Base-by-base conservation (phyloP, 2,329 filamentous ascomycete genomes). In the Parascedosporium putredinis region DNA sequence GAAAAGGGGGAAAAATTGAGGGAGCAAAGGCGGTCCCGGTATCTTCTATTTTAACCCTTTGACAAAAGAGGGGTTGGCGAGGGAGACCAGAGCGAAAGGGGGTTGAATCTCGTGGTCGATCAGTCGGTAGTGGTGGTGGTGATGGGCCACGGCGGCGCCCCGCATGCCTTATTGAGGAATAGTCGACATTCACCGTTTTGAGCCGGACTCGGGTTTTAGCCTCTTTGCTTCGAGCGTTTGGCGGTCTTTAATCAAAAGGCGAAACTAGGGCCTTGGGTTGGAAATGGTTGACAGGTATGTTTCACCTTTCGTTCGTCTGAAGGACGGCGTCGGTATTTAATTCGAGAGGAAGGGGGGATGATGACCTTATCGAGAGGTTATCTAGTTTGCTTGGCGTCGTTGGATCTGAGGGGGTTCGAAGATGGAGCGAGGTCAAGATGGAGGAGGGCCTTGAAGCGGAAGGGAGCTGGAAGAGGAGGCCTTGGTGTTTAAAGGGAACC, bases 121-220 rank as follows among this genome's bases (percentile, higher is more conserved):
- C 27, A 20, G n/a, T n/a, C n/a, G n/a, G n/a, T n/a, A n/a, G n/a
- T n/a, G n/a, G n/a, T 20, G 36, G 18, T 40, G 36, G 18, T 40
- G 36, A 40, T 40, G 36, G 36, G 36, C 36, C n/a, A 20, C 36
- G 18, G 36, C n/a, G 36, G 9, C 27, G 27, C 36, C 36, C 36
- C 36, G 36, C 36, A 40, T 40, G 36, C 36, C 36, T 40, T 40
- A 40, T 40, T 40, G 36, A 18, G 36, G 36, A 40, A 40, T 40
- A 20, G 36, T 40, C 36, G 36, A 40, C 36, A 40, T 40, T 20
- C 36, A 40, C 36, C n/a, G 36, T 40, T 40, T 40, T 18, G 36
- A 40, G 36, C n/a, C 36, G 36, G 36, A 40, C 36, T 40, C n/a
- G 22, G 33, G 36, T 20, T 40, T 40, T 40, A 40, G 36, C 36